Base-by-base conservation (phyloP, 768 basidiomycete species). In the Lactifluus volemus region DNA sequence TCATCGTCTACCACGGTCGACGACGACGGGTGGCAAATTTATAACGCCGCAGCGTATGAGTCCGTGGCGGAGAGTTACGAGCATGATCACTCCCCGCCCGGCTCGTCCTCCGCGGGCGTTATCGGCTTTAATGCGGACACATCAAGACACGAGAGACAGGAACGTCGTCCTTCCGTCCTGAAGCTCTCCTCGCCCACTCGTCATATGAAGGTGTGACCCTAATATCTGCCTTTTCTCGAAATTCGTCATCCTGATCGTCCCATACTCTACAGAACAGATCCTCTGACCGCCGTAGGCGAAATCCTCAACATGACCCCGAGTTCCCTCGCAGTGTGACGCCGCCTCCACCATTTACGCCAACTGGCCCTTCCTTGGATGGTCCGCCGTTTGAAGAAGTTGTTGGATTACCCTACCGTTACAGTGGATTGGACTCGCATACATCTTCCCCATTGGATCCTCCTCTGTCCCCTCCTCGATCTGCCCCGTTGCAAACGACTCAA, bases 281-380 rank as follows among this genome's bases (percentile, higher is more conserved):
- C 7, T 19, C 44, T 5, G 56, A 53, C n/a, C 59, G 53, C 25
- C 49, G 41, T 32, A 55, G 53, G 14, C 45, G 19, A 25, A 49
- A 44, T 34, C n/a, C 32, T 25, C 17, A 11, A 2, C 21, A 47
- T n/a, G 57, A 48, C 10, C 17, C 42, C 49, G 49, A 58, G 19
- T 55, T 32, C 51, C n/a, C 11, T n/a, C 60, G 65, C 39, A 49
- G 32, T 10, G 54, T 55, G 14, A 66, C 68, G 38, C 73, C 71
- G 38, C 78, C 78, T 1, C 79, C 79, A 0, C 74, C 76, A 8
- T 79, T 77, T 65, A 67, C 71, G 14, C 57, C 72, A 0, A 67
- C 71, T 11, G 77, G 71, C 1, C 72, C 75, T 5, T 71, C 71
- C 29, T 65, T 73, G 0, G 75, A 78, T 60, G 79, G 77, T 0